These are phyloP conservation scores for Cantharellus cinnabarinus DNA, from an alignment of 768 basidiomycete species.

Conservation along the genomic window DNA sequence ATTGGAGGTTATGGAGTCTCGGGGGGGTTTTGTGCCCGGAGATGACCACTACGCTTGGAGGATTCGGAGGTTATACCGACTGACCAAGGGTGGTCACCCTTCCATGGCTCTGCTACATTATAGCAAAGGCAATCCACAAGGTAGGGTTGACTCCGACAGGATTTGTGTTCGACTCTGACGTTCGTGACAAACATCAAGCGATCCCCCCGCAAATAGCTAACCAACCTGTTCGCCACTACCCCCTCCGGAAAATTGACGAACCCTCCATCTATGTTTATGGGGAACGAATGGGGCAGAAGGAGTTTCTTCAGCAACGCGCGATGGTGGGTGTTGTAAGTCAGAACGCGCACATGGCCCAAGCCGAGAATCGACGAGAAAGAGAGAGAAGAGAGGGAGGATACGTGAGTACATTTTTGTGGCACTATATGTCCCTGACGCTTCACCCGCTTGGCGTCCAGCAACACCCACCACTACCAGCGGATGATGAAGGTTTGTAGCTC, in stretches of 20 bases:
- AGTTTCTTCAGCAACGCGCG: conserved; percentile 16
- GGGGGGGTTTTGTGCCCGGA: conserved; percentile 58
- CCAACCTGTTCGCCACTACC: conserved; percentile 49
- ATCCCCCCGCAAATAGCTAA: conserved; percentile 36
- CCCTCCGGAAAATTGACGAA: conserved; percentile 44
- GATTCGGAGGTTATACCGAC: conserved; percentile 46
- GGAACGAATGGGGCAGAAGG: conserved; percentile 54
- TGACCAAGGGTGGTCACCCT: conserved; percentile 51
- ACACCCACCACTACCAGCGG: not conserved
- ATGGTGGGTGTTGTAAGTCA: not conserved
- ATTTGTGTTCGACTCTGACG: not conserved
- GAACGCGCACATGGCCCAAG: conserved; percentile 3
- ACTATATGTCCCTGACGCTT: not conserved
- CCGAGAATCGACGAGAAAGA: not conserved
- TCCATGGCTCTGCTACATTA: conserved; percentile 64
- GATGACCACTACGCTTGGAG: conserved; percentile 45
- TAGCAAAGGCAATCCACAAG: conserved; percentile 36
- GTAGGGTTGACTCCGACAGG: conserved; percentile 25
- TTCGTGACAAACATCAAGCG: conserved; percentile 19
- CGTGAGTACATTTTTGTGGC: not conserved
- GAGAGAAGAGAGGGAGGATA: not conserved
- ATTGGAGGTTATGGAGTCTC: conserved; percentile 53
- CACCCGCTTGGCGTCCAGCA: not conserved
- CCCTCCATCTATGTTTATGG: conserved; percentile 50
- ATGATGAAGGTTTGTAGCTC: not conserved